Evolutionary conservation across 352 stramenopile genomes (phyloP).

Genomic region (Phytophthora brassicae): DNA sequence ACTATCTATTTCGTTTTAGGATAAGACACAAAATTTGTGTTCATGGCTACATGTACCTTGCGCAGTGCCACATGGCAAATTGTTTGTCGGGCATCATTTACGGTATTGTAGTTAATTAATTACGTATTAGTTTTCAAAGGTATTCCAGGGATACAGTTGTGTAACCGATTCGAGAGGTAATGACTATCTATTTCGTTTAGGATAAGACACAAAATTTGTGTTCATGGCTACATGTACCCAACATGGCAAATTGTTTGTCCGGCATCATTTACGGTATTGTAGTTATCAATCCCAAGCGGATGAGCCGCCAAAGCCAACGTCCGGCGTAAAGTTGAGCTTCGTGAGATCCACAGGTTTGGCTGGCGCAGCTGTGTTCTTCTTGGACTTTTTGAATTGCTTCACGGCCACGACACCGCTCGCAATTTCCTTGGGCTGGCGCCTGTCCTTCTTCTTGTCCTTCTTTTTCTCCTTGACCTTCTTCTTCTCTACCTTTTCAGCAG

Average conservation of each 20-base stretch:
- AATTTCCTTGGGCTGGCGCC: conserved; percentile 60
- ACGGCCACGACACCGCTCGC: conserved; percentile 75
- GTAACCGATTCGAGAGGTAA: not conserved
- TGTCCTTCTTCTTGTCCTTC: conserved; percentile 43
- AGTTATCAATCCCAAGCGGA: conserved; percentile 69
- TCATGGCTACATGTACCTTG: not conserved
- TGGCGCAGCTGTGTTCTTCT: conserved; percentile 36
- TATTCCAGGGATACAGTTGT: not conserved
- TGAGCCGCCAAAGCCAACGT: conserved; percentile 65
- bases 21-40: not conserved
- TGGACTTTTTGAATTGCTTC: conserved; percentile 79
- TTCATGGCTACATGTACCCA: not conserved
- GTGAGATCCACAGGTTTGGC: conserved; percentile 49
- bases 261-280: too few relatives aligned
- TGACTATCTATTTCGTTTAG: not conserved
- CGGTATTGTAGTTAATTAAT: not conserved
- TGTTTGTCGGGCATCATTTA: too few relatives aligned
- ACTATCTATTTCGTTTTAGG: not conserved
- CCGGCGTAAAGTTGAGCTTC: conserved; percentile 61
- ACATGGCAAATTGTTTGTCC: too few relatives aligned
- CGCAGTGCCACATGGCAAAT: too few relatives aligned
- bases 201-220: not conserved
- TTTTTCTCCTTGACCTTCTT: conserved; percentile 32
- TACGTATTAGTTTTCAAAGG: conserved; percentile 3
- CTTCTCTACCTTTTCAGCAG: conserved; percentile 28